Evolutionary conservation across 306 rosid genomes (phyloP).

Genomic region (Cicer bijugum): DNA sequence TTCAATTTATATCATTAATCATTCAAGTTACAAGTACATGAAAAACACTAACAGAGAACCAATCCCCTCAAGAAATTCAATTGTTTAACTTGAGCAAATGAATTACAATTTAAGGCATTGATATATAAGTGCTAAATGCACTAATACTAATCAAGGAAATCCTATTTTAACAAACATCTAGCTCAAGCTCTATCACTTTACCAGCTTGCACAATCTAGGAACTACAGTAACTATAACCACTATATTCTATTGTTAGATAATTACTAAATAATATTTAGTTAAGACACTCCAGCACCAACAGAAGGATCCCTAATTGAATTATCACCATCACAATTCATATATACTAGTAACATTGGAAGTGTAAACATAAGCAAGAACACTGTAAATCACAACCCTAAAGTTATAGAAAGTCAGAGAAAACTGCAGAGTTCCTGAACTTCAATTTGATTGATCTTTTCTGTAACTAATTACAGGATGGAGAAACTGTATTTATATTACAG

Average conservation of each 20-base stretch:
- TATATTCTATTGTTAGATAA: background rate
- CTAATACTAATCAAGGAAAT: background rate
- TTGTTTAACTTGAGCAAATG: background rate
- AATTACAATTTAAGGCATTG: slow-evolving; percentile 5
- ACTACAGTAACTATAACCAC: background rate
- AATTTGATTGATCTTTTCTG: background rate
- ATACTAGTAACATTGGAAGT: background rate
- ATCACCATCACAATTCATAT: background rate
- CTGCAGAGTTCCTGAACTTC: background rate
- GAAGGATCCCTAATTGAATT: background rate
- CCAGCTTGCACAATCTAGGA: background rate
- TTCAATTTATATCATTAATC: background rate
- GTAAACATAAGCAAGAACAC: background rate
- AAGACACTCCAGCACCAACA: slow-evolving; percentile 8
- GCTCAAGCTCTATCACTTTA: slow-evolving; percentile 2
- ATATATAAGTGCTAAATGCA: background rate
- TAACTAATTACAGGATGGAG: background rate
- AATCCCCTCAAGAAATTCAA: background rate
- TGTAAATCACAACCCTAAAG: background rate
- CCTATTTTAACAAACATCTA: background rate
- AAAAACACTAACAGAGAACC: background rate
- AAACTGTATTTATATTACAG: background rate
- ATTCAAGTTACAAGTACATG: slow-evolving; percentile 6
- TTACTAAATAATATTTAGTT: background rate
- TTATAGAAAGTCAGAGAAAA: background rate